Evolutionary conservation across 2,329 filamentous ascomycete species (phyloP).

Genomic region (Fusarium sp.): DNA sequence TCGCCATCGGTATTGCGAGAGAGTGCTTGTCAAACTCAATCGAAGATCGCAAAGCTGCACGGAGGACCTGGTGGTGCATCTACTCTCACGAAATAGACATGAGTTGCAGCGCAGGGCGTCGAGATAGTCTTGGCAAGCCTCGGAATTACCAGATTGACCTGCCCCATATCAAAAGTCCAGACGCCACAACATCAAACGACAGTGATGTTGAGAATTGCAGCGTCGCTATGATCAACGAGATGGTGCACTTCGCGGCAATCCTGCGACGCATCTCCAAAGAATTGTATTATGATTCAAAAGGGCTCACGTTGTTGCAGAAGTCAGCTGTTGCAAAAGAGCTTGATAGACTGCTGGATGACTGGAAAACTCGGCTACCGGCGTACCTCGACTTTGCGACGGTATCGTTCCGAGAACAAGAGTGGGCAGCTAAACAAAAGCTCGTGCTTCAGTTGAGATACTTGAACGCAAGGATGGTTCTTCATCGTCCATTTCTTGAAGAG

Average conservation of each 20-base stretch:
- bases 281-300: slow-evolving; percentile 11
- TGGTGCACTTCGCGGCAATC: slow-evolving; percentile 4
- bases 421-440: slow-evolving; percentile 8
- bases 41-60: slow-evolving; percentile 9
- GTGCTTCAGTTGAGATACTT: slow-evolving; percentile 1
- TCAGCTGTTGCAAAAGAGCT: slow-evolving; percentile 8
- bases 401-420: slow-evolving; percentile 8
- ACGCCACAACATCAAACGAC: accelerated
- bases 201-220: not conserved
- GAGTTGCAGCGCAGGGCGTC: slow-evolving; percentile 20
- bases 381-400: not conserved
- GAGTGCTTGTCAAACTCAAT: not conserved
- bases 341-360: slow-evolving; percentile 1
- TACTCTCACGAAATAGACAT: slow-evolving; percentile 27
- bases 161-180: not conserved
- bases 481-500: not conserved
- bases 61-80: slow-evolving; percentile 17
- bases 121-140: slow-evolving; percentile 18
- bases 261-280: slow-evolving; percentile 6
- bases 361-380: not conserved
- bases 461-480: slow-evolving; percentile 5
- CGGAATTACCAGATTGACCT: slow-evolving; percentile 14
- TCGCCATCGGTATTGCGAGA: slow-evolving; percentile 3
- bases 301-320: not conserved
- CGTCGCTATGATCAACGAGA: slow-evolving; percentile 5